Evolutionary conservation across 106 monocot genomes (phyloP), one percentile per base, ranked within the genome.

Genomic region (Dioscorea zingiberensis): DNA sequence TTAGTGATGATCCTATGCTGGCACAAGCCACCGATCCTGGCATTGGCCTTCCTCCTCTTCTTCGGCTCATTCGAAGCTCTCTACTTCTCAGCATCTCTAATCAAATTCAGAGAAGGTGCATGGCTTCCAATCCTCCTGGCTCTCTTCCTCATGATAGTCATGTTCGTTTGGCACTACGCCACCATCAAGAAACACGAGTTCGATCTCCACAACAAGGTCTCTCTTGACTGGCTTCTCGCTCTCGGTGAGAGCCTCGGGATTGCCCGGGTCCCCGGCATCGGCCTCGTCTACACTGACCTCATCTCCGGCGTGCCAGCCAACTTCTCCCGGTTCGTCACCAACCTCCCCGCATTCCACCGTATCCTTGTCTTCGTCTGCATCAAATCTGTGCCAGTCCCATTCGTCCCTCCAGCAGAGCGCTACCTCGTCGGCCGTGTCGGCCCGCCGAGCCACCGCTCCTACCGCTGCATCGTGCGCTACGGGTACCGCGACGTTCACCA

Each of bases 401-500:
- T 63, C 10, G 75, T 88, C 18, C 81, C 81, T 16, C 75, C 84
- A 25, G 68, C 78, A 9, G 88, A 88, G 44, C 49, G 84, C 3
- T 84, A 80, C 67, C 80, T 88, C 1, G 59, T 84, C 2, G 81
- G 88, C 28, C 81, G 84, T 15, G 84, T 88, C 2, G 84, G 84
- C 2, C 84, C 88, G 0, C 71, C 69, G 1, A 25, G 58, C 1
- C 81, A 84, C 62, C 74, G 78, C 2, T 88, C 88, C 12, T 88
- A 88, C 19, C 81, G 88, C 3, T 88, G 80, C 78, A 88, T 88
- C 25, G 88, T 88, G 14, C 74, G 88, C 6, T 88, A 88, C 21
- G 88, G 88, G 8, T 88, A 88, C 74, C 81, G 84, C 15, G 84
- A 84, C 15, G 84, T 87, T 21, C 84, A 88, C 73, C 88, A 88